Evolutionary conservation across 192 early-diverging fungal genomes (phyloP).

Genomic region (Piromyces sp.): DNA sequence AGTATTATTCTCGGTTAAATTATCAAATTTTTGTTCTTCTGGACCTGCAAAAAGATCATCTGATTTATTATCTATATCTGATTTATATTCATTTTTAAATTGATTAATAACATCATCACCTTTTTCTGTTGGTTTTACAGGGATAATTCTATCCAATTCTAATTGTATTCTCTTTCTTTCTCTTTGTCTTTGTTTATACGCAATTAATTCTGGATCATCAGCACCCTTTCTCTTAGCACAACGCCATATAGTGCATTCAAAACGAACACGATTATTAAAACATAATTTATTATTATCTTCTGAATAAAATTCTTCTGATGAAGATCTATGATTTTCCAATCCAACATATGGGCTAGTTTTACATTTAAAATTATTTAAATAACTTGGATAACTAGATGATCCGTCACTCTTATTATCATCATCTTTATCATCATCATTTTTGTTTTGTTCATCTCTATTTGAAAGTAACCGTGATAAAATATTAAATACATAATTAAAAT

Average conservation of each 20-base stretch:
- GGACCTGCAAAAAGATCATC: conserved; percentile 17
- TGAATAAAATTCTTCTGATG: not conserved
- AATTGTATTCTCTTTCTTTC: conserved; percentile 1
- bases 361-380: not conserved
- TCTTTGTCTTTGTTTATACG: not conserved
- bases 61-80: conserved; percentile 6
- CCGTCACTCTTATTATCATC: not conserved
- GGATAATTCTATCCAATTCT: not conserved
- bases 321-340: conserved; percentile 18
- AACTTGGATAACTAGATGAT: not conserved
- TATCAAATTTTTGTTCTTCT: not conserved
- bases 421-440: not conserved
- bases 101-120: not conserved
- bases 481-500: conserved; percentile 36
- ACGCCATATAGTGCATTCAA: conserved; percentile 77
- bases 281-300: conserved; percentile 42
- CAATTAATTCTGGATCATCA: not conserved
- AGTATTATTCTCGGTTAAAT: not conserved
- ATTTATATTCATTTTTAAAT: not conserved
- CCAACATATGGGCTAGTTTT: not conserved
- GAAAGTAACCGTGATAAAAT: conserved; percentile 1
- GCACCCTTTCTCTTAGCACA: not conserved
- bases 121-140: not conserved
- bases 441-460: not conserved
- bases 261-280: conserved; percentile 77